Evolutionary conservation across 2,329 filamentous ascomycete species (phyloP).

Genomic region (Cladosporium colombiae): DNA sequence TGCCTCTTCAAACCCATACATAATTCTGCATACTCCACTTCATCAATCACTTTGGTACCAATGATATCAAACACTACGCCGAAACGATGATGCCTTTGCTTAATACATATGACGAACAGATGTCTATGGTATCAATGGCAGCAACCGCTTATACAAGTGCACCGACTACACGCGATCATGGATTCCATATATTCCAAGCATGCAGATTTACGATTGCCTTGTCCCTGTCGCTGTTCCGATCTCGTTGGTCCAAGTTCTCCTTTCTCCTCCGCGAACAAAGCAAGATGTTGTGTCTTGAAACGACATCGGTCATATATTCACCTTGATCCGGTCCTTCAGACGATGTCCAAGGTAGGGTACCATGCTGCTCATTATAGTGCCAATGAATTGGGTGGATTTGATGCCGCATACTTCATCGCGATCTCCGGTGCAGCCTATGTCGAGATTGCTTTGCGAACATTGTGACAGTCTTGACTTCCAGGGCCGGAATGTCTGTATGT

Average conservation of each 20-base stretch:
- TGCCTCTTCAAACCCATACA: background rate
- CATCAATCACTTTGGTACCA: background rate
- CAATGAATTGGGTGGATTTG: background rate
- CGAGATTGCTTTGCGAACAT: background rate
- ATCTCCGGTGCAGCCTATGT: background rate
- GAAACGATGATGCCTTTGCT: background rate
- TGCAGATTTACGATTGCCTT: background rate
- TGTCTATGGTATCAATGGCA: background rate
- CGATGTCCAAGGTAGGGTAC: background rate
- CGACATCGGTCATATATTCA: background rate
- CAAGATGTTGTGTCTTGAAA: background rate
- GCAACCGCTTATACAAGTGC: background rate
- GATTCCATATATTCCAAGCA: background rate
- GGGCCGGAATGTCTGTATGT: background rate
- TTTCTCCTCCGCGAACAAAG: background rate
- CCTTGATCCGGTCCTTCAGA: background rate
- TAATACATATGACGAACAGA: background rate
- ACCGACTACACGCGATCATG: background rate
- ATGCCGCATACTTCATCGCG: background rate
- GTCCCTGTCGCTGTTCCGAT: background rate
- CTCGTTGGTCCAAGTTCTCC: background rate
- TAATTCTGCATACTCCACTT: background rate
- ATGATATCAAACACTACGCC: background rate
- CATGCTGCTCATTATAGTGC: background rate
- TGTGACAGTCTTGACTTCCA: background rate